Evolutionary conservation across 768 basidiomycete genomes (phyloP).

Genomic region (Auricularia cornea): DNA sequence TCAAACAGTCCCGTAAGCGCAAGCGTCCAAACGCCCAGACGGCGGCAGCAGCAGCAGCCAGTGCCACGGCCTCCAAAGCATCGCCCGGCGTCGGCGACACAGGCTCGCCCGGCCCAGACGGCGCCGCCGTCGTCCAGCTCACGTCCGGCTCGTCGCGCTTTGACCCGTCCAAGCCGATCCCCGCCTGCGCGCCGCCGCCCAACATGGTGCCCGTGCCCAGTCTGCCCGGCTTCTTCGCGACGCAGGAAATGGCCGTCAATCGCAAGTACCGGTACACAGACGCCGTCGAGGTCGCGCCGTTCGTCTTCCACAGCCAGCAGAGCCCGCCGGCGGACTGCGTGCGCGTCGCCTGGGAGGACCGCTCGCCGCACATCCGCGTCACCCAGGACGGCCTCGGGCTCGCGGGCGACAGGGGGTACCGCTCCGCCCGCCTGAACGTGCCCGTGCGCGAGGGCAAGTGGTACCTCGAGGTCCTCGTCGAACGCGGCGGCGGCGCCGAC

Average conservation of each 20-base stretch:
- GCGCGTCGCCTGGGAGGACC: constrained; percentile 86
- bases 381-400: constrained; percentile 70
- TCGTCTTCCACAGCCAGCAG: constrained; percentile 70
- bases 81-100: neutral
- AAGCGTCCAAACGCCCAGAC: neutral
- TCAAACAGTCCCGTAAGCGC: neutral
- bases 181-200: constrained; percentile 4
- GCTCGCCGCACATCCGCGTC: constrained; percentile 70
- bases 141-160: neutral
- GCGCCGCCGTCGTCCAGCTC: neutral
- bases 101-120: neutral
- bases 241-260: constrained; percentile 3
- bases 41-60: neutral
- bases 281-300: constrained; percentile 49
- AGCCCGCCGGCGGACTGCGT: constrained; percentile 54
- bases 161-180: neutral
- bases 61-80: neutral
- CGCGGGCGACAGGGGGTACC: constrained; percentile 79
- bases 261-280: constrained; percentile 60
- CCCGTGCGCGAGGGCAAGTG: constrained; percentile 84
- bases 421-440: constrained; percentile 84
- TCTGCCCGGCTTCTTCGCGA: constrained; percentile 8
- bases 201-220: constrained; percentile 9
- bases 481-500: constrained; percentile 54
- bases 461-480: constrained; percentile 88